These are phyloP conservation scores for Periconia macrospinosa DNA, from an alignment of 2,329 filamentous ascomycete genomes.

Conservation along the genomic window DNA sequence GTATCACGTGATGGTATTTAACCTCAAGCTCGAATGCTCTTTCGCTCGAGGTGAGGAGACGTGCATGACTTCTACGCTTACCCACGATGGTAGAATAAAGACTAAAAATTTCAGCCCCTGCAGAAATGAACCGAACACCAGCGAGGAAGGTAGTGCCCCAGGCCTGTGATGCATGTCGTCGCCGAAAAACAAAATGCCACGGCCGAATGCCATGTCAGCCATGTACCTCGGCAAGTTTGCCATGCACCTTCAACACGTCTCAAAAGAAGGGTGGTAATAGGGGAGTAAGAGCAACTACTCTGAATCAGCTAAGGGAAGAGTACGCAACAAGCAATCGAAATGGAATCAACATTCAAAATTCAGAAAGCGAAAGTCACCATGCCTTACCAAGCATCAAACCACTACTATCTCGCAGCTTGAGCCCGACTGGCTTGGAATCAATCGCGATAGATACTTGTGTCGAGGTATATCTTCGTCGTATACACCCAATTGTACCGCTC, in stretches of 20 bases:
- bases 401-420: neutral
- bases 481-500: slow-evolving; percentile 58
- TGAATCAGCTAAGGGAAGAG: slow-evolving; percentile 70
- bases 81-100: neutral
- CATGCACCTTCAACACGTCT: slow-evolving; percentile 74
- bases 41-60: neutral
- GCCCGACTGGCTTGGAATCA: slow-evolving; percentile 1
- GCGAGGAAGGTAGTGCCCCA: slow-evolving; percentile 33
- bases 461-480: slow-evolving; percentile 69
- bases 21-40: neutral
- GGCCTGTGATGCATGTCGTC: slow-evolving; percentile 74
- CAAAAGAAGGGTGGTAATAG: slow-evolving; percentile 78
- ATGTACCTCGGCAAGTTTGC: slow-evolving; percentile 60
- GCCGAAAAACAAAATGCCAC: slow-evolving; percentile 74
- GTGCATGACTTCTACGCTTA: neutral
- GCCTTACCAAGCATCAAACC: slow-evolving; percentile 3
- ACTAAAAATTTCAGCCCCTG: neutral
- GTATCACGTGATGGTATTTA: neutral
- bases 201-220: slow-evolving; percentile 72
- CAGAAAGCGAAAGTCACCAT: too few relatives aligned
- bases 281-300: slow-evolving; percentile 73
- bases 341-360: neutral
- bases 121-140: neutral
- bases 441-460: slow-evolving; percentile 68
- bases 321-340: slow-evolving; percentile 44